Percentiles rank a stretch among this genome's conserved stretches.
Evolutionary conservation across 164 flowering plant genomes (phyloP).

Genomic region (Kalanchoe fedtschenkoi): DNA sequence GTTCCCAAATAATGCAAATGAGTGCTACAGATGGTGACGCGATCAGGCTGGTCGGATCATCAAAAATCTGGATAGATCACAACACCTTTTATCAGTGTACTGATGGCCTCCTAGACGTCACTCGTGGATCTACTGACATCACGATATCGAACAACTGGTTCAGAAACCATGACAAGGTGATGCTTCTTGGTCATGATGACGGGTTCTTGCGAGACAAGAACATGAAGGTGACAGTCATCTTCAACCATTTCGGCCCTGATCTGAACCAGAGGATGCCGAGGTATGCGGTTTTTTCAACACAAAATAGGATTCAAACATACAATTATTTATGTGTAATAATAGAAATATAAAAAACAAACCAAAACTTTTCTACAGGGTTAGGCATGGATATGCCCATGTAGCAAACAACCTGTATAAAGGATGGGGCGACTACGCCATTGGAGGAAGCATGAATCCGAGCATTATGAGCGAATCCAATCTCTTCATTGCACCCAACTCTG

Average conservation of each 20-base stretch:
- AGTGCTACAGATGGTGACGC: constrained; percentile 62
- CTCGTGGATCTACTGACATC: constrained; percentile 43
- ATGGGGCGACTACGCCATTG: constrained; percentile 55
- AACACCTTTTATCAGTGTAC: constrained; percentile 32
- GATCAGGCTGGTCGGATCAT: constrained; percentile 31
- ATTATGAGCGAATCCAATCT: constrained; percentile 54
- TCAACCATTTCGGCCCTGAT: constrained; percentile 75
- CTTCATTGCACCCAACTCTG: constrained; percentile 28
- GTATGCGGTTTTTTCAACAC: constrained; percentile 11
- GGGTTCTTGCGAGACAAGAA: constrained; percentile 42
- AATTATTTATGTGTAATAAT: no score
- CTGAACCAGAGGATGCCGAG: constrained; percentile 85
- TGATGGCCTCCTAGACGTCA: constrained; percentile 58
- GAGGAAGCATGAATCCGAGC: constrained; percentile 62
- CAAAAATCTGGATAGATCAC: constrained; percentile 68
- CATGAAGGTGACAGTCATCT: constrained; percentile 63
- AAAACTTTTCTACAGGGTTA: constrained; percentile 40
- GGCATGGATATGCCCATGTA: constrained; percentile 57
- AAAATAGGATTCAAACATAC: no score
- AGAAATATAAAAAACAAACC: no score
- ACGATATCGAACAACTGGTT: constrained; percentile 86
- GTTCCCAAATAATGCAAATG: constrained; percentile 25
- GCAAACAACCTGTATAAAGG: constrained; percentile 50
- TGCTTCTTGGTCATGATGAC: constrained; percentile 85
- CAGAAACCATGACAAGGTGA: constrained; percentile 69